These are phyloP conservation scores for Aureobasidium sp. DNA, from an alignment of 2,329 filamentous ascomycete genomes.

Conservation along the genomic window DNA sequence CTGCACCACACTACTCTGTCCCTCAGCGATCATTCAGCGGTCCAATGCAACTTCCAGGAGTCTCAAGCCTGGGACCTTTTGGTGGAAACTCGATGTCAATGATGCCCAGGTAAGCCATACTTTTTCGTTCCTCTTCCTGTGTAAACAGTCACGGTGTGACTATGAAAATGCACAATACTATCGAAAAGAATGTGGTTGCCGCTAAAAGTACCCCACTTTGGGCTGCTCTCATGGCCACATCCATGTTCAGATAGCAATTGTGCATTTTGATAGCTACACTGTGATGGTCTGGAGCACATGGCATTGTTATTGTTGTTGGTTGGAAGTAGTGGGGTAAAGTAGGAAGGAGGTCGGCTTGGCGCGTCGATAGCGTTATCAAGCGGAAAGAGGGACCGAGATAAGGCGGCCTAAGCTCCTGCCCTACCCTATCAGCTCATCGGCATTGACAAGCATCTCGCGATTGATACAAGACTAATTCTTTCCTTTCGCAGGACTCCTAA, in stretches of 20 bases:
- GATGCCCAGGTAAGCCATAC: constrained; percentile 15
- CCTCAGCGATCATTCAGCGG: constrained; percentile 32
- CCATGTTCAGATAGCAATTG: not conserved
- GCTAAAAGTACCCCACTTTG: not conserved
- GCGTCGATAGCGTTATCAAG: not conserved
- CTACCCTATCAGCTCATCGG: constrained; percentile 9
- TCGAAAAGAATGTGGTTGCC: not conserved
- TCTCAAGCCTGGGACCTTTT: constrained; percentile 51
- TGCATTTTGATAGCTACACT: not conserved
- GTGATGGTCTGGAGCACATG: not conserved
- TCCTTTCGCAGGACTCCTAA: constrained; percentile 33
- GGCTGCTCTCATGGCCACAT: not conserved
- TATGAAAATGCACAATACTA: not conserved
- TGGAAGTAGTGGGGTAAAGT: not conserved
- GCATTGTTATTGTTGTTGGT: not conserved
- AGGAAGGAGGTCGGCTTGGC: not conserved
- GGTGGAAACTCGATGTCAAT: constrained; percentile 10
- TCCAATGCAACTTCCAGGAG: constrained; percentile 45
- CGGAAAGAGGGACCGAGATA: constrained; percentile 11
- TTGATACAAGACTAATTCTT: constrained; percentile 12
- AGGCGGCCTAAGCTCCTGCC: not conserved
- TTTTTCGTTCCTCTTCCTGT: not conserved
- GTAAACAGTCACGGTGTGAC: not conserved
- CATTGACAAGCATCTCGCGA: constrained; percentile 4
- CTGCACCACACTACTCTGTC: constrained; percentile 32